Percentiles rank a stretch among this genome's conserved stretches.
Conservation (phyloP, 2,329 filamentous ascomycete genomes). For the Fusarium nodosum region DNA sequence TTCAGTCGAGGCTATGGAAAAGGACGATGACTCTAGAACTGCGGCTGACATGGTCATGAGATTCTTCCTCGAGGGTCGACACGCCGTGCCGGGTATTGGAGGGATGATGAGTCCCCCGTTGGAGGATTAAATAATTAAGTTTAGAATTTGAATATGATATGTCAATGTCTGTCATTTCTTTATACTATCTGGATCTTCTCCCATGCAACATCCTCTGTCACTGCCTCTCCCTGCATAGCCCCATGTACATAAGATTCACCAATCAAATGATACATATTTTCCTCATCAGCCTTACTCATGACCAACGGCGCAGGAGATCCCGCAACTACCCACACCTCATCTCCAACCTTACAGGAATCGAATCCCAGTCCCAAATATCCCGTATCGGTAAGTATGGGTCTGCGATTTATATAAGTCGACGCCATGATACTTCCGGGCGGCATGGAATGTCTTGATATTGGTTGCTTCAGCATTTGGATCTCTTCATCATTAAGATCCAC, state of each 20-base stretch:
- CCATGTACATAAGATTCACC: conserved; percentile 9
- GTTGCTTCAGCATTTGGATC: fast-evolving
- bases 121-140: not conserved
- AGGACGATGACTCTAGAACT: not conserved
- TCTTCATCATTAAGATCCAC: not conserved
- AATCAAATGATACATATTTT: not conserved
- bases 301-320: not conserved
- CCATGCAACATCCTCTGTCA: not conserved
- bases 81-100: not conserved
- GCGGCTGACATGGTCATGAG: conserved; percentile 13
- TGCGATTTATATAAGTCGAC: fast-evolving
- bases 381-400: not conserved
- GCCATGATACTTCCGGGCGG: not conserved
- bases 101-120: not conserved
- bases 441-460: not conserved
- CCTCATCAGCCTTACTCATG: fast-evolving
- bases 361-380: conserved; percentile 6
- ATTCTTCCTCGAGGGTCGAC: conserved; percentile 3
- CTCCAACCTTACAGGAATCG: not conserved
- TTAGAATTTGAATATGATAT: too few relatives aligned
- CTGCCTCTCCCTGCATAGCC: conserved; percentile 3
- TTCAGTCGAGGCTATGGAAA: not conserved
- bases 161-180: not conserved
- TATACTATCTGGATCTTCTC: not conserved
- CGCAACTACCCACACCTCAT: conserved; percentile 10